Evolutionary conservation across 2,329 filamentous ascomycete species (phyloP).

Genomic region (Diaporthe citrichinensis): DNA sequence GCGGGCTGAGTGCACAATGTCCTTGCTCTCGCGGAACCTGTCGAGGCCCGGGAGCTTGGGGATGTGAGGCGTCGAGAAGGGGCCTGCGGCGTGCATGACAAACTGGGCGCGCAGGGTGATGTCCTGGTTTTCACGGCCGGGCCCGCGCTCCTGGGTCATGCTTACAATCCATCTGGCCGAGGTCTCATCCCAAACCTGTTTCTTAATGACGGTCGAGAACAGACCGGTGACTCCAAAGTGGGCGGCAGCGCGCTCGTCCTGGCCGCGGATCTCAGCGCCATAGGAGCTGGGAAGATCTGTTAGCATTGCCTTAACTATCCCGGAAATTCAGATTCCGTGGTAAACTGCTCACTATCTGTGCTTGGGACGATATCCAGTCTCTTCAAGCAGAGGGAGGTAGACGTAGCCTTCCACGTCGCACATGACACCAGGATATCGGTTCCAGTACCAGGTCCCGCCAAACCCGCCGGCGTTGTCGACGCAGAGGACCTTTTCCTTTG

Average conservation of each 20-base stretch:
- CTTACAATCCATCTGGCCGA: not conserved
- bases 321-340: conserved; percentile 52
- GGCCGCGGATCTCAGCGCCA: not conserved
- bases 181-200: not conserved
- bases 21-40: conserved; percentile 34
- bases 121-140: conserved; percentile 44
- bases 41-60: conserved; percentile 50
- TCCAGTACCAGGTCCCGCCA: conserved; percentile 48
- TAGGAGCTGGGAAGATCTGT: not conserved
- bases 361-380: conserved; percentile 3
- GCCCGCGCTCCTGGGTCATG: not conserved
- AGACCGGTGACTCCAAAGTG: not conserved
- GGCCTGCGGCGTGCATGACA: conserved; percentile 60
- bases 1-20: conserved; percentile 39
- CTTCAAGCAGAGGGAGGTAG: conserved; percentile 35
- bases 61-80: conserved; percentile 59
- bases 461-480: conserved; percentile 20
- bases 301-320: conserved; percentile 42
- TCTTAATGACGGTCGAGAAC: conserved; percentile 1
- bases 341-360: conserved; percentile 45
- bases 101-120: conserved; percentile 60
- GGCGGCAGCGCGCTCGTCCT: not conserved
- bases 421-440: conserved; percentile 55
- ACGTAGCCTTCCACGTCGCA: conserved; percentile 48
- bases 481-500: not conserved